Evolutionary conservation across 768 basidiomycete species (phyloP), one percentile per base, ranked within the genome.

Genomic region (Phylloporus sp.): DNA sequence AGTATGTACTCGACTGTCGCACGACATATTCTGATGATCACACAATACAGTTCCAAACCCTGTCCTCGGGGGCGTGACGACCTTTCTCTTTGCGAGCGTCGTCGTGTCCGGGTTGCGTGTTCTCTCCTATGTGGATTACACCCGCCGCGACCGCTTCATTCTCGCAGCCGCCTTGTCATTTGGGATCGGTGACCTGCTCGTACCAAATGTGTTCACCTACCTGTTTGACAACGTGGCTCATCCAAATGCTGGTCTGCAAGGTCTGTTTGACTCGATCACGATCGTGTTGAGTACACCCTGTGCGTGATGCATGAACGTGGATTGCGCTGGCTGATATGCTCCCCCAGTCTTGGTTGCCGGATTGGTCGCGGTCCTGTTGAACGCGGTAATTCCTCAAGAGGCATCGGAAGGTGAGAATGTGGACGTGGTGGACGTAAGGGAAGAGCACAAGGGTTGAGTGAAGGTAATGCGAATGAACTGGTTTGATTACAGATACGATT

Each of bases 61-160:
- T 0, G 89, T 91, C 7, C 77, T 91, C 0, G 91, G 90, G 2
- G 89, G 90, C 3, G 88, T 92, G 4, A 94, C 89, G 11, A 91
- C 90, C 3, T 92, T 92, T 76, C 75, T 92, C 10, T 92, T 93
- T 62, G 85, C 87, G 0, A 83, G 76, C 35, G 89, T 92, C 26
- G 76, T 79, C 15, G 78, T 80, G 7, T 86, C 85, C 0, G 89
- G 91, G 28, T 46, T 87, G 26, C 80, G 86, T 22, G 86, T 92
- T 4, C 73, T 94, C 26, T 74, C 81, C 4, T 79, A 79, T 56
- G 70, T 78, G 28, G 59, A 66, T 15, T 89, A 84, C 62, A 80
- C 79, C 18, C 76, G 88, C 2, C 72, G 84, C 8, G 84, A 86
- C 48, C 75, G 85, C 22, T 86, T 87, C 67, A 73, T 90, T 13